Conservation (phyloP, 208 protist species). For the Trichomonas vaginalis region DNA sequence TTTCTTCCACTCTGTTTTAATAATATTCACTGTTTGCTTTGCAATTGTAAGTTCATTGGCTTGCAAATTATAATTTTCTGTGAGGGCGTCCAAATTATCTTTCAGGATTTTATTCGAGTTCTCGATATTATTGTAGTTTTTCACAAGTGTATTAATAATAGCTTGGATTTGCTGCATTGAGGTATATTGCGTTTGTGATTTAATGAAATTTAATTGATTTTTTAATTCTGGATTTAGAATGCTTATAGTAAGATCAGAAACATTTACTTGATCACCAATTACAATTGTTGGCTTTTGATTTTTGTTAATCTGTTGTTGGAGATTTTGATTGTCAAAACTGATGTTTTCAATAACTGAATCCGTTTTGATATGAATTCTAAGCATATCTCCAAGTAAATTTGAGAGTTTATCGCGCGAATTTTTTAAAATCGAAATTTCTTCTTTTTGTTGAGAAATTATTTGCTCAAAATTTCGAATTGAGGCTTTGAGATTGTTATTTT, state of each 20-base stretch:
- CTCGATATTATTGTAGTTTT: background rate
- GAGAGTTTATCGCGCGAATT: background rate
- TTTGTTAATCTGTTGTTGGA: background rate
- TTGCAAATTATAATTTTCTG: background rate
- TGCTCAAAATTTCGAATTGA: background rate
- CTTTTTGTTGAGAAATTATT: background rate
- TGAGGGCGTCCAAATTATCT: background rate
- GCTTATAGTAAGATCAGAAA: background rate
- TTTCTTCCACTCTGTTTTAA: background rate
- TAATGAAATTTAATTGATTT: background rate
- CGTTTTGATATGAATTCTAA: background rate
- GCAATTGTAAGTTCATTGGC: background rate
- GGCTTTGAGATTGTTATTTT: background rate
- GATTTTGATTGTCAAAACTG: background rate
- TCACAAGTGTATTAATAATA: background rate
- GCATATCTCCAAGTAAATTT: background rate
- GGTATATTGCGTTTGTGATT: background rate
- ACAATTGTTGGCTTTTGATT: background rate
- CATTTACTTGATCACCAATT: background rate
- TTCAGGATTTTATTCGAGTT: background rate
- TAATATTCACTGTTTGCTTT: background rate
- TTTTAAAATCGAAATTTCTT: background rate
- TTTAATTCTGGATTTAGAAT: background rate
- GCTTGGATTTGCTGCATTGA: background rate
- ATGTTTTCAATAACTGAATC: background rate